Conservation (phyloP, 768 basidiomycete species). For the Russula griseocarnosa region DNA sequence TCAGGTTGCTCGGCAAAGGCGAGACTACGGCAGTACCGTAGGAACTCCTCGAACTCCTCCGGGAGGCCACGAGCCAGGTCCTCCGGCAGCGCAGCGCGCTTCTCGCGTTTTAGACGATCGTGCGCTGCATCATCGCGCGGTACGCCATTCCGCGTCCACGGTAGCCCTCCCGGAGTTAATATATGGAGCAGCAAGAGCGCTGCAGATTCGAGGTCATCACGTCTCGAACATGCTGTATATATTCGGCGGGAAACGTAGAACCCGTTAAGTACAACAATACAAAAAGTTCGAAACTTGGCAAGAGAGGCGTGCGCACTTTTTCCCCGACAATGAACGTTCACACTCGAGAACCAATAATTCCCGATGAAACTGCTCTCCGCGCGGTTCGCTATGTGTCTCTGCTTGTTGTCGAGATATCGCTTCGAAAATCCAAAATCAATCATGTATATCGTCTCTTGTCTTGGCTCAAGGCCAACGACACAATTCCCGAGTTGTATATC, state of each 20-base stretch:
- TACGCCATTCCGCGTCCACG: slow-evolving; percentile 79
- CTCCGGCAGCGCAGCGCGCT: slow-evolving; percentile 56
- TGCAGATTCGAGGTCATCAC: slow-evolving; percentile 74
- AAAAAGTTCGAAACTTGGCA: background rate
- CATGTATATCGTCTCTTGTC: slow-evolving; percentile 66
- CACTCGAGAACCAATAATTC: slow-evolving; percentile 81
- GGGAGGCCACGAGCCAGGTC: slow-evolving; percentile 67
- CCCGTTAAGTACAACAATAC: slow-evolving; percentile 1
- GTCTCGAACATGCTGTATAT: slow-evolving; percentile 66
- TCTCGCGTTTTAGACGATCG: slow-evolving; percentile 58
- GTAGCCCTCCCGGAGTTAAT: slow-evolving; percentile 67
- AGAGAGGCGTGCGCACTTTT: slow-evolving; percentile 45
- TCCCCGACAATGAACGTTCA: slow-evolving; percentile 72
- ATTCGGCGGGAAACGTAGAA: background rate
- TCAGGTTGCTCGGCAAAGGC: slow-evolving; percentile 66
- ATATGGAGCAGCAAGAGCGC: slow-evolving; percentile 80
- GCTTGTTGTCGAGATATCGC: slow-evolving; percentile 60
- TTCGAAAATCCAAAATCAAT: slow-evolving; percentile 87
- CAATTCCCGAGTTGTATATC: slow-evolving; percentile 81
- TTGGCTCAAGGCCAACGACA: slow-evolving; percentile 55
- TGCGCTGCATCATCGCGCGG: slow-evolving; percentile 67
- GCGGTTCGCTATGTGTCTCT: slow-evolving; percentile 68
- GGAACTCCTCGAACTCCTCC: slow-evolving; percentile 69
- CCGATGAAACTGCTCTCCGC: slow-evolving; percentile 69
- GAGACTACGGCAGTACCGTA: slow-evolving; percentile 66